A percentile compares a stretch with the other conserved stretches of the same genome.
Conservation (phyloP, 139 green algal genomes). For the Closterium sp. region DNA sequence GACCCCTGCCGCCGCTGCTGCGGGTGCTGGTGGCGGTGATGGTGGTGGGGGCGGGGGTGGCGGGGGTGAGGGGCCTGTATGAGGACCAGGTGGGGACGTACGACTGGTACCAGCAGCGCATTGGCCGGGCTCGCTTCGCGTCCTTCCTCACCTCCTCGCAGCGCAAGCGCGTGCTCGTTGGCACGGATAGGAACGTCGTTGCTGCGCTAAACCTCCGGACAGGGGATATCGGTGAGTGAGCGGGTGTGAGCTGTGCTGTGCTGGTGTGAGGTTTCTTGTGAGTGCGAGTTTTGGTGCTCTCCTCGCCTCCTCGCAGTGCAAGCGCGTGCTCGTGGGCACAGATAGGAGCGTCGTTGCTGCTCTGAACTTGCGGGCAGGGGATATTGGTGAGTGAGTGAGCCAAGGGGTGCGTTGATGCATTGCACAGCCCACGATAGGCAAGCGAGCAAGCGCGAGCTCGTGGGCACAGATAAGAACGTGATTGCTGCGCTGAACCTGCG, state of each 20-base stretch:
- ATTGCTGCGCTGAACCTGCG: slow-evolving; percentile 30
- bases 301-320: slow-evolving; percentile 20
- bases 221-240: too few relatives aligned
- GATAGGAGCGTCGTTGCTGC: slow-evolving; percentile 38
- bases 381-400: neutral
- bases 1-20: neutral
- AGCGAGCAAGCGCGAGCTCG: slow-evolving; percentile 29
- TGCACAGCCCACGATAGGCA: too few relatives aligned
- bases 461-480: slow-evolving; percentile 36
- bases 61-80: slow-evolving; percentile 12
- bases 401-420: slow-evolving; percentile 18
- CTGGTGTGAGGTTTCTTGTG: slow-evolving; percentile 18
- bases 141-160: neutral
- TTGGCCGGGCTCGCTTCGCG: neutral
- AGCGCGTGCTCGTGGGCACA: slow-evolving; percentile 40
- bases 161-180: too few relatives aligned
- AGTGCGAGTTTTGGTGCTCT: slow-evolving; percentile 33
- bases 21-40: neutral
- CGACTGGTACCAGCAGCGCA: slow-evolving; percentile 17
- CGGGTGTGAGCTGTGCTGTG: slow-evolving; percentile 29
- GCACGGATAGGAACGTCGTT: too few relatives aligned
- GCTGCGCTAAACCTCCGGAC: too few relatives aligned
- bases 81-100: slow-evolving; percentile 49
- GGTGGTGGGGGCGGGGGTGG: neutral
- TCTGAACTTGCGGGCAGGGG: slow-evolving; percentile 33